Base-by-base conservation (phyloP, 2,329 filamentous ascomycete species). In the Aphanoascus verrucosus region DNA sequence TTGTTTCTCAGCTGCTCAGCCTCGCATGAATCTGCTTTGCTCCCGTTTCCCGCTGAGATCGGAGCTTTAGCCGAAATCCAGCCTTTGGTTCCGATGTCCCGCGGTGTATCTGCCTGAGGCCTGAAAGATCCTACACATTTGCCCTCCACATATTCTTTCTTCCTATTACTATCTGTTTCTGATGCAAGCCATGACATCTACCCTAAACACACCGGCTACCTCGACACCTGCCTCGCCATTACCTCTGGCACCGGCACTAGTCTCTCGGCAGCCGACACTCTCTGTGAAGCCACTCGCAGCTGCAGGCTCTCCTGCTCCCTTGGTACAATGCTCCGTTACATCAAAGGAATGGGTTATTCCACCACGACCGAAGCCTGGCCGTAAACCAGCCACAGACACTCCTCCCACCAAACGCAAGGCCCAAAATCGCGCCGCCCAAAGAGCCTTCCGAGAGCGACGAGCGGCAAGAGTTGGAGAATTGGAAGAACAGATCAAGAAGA, bases 381-480 rank as follows among this genome's bases (percentile, higher is more conserved):
- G 93, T 58, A 98, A 98, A 76, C 93, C 91, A 20, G 77, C 97
- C 63, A 97, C 88, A 46, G 42, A 94, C 94, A 94, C 88, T 20
- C 93, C 97, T 69, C 93, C 93, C 19, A 97, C 87, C 61, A 74
- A 74, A 62, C 71, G 72, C 62, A 98, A 98, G 74, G 93, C 93
- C 8, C 90, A 96, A 66, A 96, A 96, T 62, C 82, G 90, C 60
- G 90, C 90, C 14, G 90, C 90, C 6, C 90, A 96, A 71, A 82
- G 90, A 55, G 90, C 90, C 5, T 96, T 96, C 77, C 83, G 90
- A 51, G 90, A 96, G 68, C 85, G 90, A 59, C 95, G 95, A 72
- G 90, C 73, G 82, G 93, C 60, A 94, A 96, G 74, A 38, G 87
- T 96, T 5, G 84, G 85, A 38, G 90, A 80, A 58, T 70, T 81